Evolutionary conservation across 2,329 filamentous ascomycete genomes (phyloP).

Genomic region (Clarireedia paspali): DNA sequence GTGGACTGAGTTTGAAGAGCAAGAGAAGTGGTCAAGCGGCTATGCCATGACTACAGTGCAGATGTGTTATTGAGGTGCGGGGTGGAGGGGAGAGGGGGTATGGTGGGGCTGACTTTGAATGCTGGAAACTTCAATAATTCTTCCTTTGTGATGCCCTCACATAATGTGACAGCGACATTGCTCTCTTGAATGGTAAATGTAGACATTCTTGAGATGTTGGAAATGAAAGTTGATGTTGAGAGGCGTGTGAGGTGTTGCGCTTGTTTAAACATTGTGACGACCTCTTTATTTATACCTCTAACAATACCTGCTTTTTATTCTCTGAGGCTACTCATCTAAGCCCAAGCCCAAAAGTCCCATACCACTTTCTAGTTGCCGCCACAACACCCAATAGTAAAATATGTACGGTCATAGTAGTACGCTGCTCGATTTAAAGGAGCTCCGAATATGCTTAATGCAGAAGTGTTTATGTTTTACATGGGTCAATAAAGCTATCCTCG

Average conservation of each 20-base stretch:
- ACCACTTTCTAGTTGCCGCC: too few species aligned
- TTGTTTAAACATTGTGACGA: neutral
- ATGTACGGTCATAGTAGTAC: too few species aligned
- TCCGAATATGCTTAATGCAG: too few species aligned
- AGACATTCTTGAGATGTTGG: constrained; percentile 27
- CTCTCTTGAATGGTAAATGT: constrained; percentile 33
- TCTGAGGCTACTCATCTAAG: too few species aligned
- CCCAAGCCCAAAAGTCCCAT: too few species aligned
- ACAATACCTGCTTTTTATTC: too few species aligned
- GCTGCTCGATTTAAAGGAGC: too few species aligned
- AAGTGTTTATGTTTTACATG: too few species aligned
- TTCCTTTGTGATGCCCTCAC: constrained; percentile 37
- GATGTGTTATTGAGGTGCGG: neutral
- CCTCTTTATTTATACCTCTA: too few species aligned
- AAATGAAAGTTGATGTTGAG: neutral
- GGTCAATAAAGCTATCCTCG: neutral
- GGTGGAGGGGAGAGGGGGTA: neutral
- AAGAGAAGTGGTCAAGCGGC: neutral
- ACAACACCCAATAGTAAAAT: neutral
- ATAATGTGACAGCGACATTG: constrained; percentile 36
- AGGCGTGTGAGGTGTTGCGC: neutral
- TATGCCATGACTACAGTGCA: constrained; percentile 4
- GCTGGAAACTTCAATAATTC: constrained; percentile 40
- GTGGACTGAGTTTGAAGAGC: constrained; percentile 33
- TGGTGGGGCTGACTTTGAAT: constrained; percentile 35